These are phyloP conservation scores for Musa balbisiana DNA, from an alignment of 202 grass and related monocot species.

Conservation along the genomic window DNA sequence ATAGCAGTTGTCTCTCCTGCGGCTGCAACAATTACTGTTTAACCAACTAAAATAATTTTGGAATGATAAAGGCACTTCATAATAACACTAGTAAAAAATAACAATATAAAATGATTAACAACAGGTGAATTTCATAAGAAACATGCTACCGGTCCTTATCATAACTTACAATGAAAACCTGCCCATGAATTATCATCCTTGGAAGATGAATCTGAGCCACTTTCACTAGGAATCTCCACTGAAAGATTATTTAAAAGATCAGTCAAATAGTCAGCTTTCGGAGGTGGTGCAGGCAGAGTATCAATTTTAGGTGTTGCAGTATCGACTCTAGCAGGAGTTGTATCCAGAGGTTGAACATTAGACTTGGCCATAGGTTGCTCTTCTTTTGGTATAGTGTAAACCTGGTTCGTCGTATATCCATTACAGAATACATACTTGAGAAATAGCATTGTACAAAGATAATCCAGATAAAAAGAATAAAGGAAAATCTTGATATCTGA, in stretches of 20 bases:
- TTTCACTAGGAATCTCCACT: conserved; percentile 53
- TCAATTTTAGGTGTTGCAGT: conserved; percentile 20
- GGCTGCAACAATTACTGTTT: conserved; percentile 42
- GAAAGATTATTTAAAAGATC: conserved; percentile 92
- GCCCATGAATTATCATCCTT: conserved; percentile 77
- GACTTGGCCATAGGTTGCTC: conserved; percentile 48
- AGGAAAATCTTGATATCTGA: not conserved
- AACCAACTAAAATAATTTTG: not conserved
- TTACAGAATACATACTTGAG: not conserved
- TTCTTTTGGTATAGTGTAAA: conserved; percentile 44
- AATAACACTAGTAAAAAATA: not conserved
- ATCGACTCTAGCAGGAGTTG: conserved; percentile 34
- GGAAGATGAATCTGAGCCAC: conserved; percentile 48
- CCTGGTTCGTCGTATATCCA: conserved; percentile 31
- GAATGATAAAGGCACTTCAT: conserved; percentile 4
- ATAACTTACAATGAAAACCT: conserved; percentile 67
- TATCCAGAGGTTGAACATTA: conserved; percentile 25
- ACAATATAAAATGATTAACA: conserved; percentile 3
- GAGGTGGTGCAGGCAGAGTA: conserved; percentile 32
- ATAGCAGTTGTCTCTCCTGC: conserved; percentile 43
- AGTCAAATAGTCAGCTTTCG: conserved; percentile 80
- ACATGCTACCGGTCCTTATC: not conserved
- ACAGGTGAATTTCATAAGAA: not conserved
- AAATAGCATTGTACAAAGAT: not conserved
- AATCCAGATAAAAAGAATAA: not conserved